Conservation (phyloP, 768 basidiomycete species). For the Candolleomyces eurysporus region DNA sequence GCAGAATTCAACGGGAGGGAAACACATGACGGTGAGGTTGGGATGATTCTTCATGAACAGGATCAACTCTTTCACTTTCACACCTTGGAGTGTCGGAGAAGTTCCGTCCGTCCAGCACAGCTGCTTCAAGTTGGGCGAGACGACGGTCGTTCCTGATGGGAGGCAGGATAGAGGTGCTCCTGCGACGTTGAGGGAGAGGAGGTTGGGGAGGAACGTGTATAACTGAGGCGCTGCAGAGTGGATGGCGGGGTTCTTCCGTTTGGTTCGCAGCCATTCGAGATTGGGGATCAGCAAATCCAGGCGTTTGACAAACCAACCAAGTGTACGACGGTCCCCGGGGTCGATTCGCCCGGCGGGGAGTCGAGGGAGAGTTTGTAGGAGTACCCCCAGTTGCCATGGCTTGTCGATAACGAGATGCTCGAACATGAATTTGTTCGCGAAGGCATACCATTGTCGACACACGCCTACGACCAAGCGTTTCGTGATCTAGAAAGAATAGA, state of each 20-base stretch:
- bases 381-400: neutral
- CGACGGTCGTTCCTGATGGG: neutral
- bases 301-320: neutral
- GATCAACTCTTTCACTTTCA: neutral
- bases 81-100: neutral
- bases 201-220: neutral
- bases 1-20: too few relatives aligned
- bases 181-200: neutral
- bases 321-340: neutral
- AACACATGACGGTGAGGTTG: too few relatives aligned
- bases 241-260: neutral
- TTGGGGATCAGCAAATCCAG: neutral
- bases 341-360: neutral
- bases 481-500: neutral
- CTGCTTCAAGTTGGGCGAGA: neutral
- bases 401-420: neutral
- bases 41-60: neutral
- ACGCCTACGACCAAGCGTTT: neutral
- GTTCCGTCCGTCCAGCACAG: neutral
- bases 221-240: neutral
- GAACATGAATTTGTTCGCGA: neutral
- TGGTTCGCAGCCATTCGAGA: neutral
- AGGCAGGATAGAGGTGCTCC: neutral
- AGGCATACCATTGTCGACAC: neutral
- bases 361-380: neutral